Conservation (phyloP, 2,329 filamentous ascomycete species). For the Colletotrichum euphorbiae region DNA sequence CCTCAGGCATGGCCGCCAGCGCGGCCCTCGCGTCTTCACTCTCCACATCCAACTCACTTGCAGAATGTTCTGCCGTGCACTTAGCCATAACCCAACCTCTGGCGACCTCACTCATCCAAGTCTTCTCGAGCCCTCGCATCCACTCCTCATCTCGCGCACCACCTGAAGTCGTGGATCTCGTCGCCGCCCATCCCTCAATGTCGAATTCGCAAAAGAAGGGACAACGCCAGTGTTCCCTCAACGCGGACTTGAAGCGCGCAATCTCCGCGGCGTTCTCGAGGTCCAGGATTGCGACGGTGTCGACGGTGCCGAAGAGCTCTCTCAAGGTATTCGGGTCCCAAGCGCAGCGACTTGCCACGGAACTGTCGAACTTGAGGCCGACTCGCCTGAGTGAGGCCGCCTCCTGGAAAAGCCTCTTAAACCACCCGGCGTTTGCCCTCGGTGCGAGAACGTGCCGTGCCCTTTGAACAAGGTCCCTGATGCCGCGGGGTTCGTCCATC, state of each 20-base stretch:
- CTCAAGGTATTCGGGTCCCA: conserved; percentile 11
- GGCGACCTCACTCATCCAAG: conserved; percentile 35
- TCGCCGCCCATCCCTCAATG: conserved; percentile 28
- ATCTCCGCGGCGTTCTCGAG: conserved; percentile 30
- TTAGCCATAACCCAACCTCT: conserved; percentile 27
- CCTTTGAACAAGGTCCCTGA: neutral
- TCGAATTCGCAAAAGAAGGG: conserved; percentile 35
- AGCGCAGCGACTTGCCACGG: conserved; percentile 3
- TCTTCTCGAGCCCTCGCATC: conserved; percentile 18
- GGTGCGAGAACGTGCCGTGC: conserved; percentile 19
- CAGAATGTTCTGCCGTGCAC: neutral
- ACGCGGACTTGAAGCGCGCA: neutral
- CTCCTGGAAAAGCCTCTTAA: conserved; percentile 7
- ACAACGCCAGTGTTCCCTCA: conserved; percentile 19
- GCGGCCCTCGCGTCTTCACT: neutral
- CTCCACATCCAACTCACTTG: neutral
- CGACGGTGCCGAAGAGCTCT: conserved; percentile 1
- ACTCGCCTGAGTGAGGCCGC: neutral
- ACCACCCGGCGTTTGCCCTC: conserved; percentile 34
- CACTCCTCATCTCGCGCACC: conserved; percentile 7
- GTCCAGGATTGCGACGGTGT: conserved; percentile 19
- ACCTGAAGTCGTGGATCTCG: neutral
- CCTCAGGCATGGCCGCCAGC: conserved; percentile 15
- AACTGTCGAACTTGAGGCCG: conserved; percentile 22
- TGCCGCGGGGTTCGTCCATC: conserved; percentile 1